phyloP scores from a whole-genome alignment of 345 rosid species.

The Dipteronia dyeriana region DNA sequence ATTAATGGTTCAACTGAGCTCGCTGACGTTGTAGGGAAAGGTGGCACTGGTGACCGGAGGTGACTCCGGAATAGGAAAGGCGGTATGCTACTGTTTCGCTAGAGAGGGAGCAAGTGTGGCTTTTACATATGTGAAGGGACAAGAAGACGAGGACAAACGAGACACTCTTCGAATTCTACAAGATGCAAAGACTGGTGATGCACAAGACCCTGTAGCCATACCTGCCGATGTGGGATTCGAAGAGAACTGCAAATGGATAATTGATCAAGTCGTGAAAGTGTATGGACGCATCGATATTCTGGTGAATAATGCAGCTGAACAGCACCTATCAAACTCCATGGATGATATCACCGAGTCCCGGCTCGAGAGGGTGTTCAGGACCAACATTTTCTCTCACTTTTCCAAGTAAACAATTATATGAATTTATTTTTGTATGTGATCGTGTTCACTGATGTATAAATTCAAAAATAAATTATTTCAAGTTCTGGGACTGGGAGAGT shows the following conservation, averaged over 20 bases:
- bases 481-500: neutral
- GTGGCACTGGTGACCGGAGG: slow-evolving; percentile 77
- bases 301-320: slow-evolving; percentile 69
- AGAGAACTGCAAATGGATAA: slow-evolving; percentile 54
- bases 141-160: slow-evolving; percentile 64
- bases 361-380: slow-evolving; percentile 65
- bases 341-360: slow-evolving; percentile 63
- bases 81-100: slow-evolving; percentile 48
- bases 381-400: slow-evolving; percentile 66
- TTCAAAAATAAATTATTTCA: neutral
- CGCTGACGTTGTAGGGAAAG: slow-evolving; percentile 43
- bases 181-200: slow-evolving; percentile 43
- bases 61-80: slow-evolving; percentile 73
- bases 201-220: slow-evolving; percentile 63
- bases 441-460: no score
- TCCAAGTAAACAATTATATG: slow-evolving; percentile 32
- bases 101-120: slow-evolving; percentile 70
- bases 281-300: slow-evolving; percentile 65
- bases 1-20: neutral
- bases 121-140: slow-evolving; percentile 59
- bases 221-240: slow-evolving; percentile 64
- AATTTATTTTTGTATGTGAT: no score
- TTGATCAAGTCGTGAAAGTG: slow-evolving; percentile 57
- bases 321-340: slow-evolving; percentile 38
- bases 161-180: slow-evolving; percentile 53